Base-by-base conservation (phyloP, 306 rosid genomes). In the Corylus avellana region DNA sequence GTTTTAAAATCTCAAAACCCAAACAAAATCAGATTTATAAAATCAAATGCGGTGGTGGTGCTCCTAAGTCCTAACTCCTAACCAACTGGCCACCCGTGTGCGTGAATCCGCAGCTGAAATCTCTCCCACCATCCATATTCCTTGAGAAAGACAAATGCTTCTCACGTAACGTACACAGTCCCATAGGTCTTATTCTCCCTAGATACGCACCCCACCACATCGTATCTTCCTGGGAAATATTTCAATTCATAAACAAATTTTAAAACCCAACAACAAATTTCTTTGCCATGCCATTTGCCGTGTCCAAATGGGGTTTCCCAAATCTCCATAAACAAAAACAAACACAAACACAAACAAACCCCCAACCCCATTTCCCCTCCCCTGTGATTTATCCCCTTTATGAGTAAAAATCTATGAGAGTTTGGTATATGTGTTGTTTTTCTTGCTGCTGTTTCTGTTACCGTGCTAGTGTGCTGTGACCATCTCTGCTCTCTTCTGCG, bases 171-270 rank as follows among this genome's bases (percentile, higher is more conserved):
- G 0, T 9, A 25, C 32, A 59, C 66, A 59, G 16, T 59, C 37
- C 37, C 66, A 59, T 12, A 4, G 10, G 66, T 59, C 66, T 4
- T 4, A 25, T 59, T 59, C 66, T 59, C 22, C 0, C 22, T 35
- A 64, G 70, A 64, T 64, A 64, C 22, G 70, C 14, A 6, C 48
- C 46, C 48, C 32, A 8, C 7, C 13, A 35, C 14, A 35, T 37
- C 16, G 3, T 35, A 35, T 81, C 78, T 81, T 81, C 29, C 82
- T 53, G 82, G 86, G 77, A 78, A 84, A 69, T 64, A 64, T 64
- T 14, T 32, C 42, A 39, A 39, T 39, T 39, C 42, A 39, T 39
- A 39, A 4, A 32, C 35, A 32, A 32, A 22, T 22, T 22, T 22
- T 22, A 22, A 22, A 22, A 22, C 22, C 22, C 22, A 22, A 22